phyloP scores from a whole-genome alignment of 148 eudicot species.

The Hydrangea macrophylla region DNA sequence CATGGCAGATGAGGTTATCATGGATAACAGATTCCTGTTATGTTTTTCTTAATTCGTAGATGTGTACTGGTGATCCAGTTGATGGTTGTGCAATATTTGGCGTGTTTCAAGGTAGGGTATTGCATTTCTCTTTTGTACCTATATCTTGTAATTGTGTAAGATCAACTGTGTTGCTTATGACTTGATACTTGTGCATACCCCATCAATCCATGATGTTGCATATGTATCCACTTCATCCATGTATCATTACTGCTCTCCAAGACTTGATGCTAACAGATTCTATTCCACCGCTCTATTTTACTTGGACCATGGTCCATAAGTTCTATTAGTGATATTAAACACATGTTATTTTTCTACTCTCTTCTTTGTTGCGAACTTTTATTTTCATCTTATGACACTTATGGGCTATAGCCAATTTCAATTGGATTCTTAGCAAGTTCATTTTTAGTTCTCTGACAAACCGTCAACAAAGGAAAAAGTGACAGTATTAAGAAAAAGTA shows the following conservation, averaged over 20 bases:
- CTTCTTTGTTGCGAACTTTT: neutral
- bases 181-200: neutral
- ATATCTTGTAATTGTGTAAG: neutral
- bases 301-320: neutral
- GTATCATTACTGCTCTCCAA: neutral
- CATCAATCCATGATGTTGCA: neutral
- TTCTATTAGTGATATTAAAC: neutral
- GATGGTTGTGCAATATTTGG: constrained; percentile 99
- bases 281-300: neutral
- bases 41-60: constrained; percentile 38
- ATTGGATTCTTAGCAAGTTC: neutral
- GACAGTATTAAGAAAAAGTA: too few relatives aligned
- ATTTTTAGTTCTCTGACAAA: neutral
- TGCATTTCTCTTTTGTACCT: constrained; percentile 5
- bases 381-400: neutral
- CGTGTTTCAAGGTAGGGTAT: constrained; percentile 60
- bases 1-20: constrained; percentile 3
- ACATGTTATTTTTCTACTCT: neutral
- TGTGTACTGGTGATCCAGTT: constrained; percentile 87
- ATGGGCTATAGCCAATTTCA: neutral
- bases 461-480: too few relatives aligned
- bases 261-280: too few relatives aligned
- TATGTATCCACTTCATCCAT: neutral
- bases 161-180: neutral
- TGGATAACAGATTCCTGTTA: neutral